These are phyloP conservation scores for Mucor saturninus DNA, from an alignment of 371 early-diverging fungal genomes.

Conservation along the genomic window DNA sequence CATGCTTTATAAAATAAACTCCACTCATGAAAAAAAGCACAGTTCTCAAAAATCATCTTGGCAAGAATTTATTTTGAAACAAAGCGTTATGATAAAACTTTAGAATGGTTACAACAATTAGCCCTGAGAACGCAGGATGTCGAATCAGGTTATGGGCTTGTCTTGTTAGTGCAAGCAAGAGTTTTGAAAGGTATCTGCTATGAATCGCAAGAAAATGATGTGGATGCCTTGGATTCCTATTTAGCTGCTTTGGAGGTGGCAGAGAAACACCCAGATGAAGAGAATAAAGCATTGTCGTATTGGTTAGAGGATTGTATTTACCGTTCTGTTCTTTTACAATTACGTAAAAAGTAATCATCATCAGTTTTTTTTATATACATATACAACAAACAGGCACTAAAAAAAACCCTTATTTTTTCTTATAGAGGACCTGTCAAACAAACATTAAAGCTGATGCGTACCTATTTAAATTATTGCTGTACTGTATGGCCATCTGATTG, in stretches of 20 bases:
- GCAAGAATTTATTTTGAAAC: slow-evolving; percentile 47
- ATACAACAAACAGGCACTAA: background rate
- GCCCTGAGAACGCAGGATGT: slow-evolving; percentile 42
- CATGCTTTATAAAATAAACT: too few relatives aligned
- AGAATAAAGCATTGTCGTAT: slow-evolving; percentile 55
- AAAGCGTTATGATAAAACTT: slow-evolving; percentile 38
- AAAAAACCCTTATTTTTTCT: background rate
- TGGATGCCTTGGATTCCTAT: slow-evolving; percentile 59
- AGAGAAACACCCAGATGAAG: slow-evolving; percentile 49
- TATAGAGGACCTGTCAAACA: slow-evolving; percentile 27
- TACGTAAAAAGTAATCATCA: slow-evolving; percentile 54
- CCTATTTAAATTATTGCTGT: slow-evolving; percentile 30
- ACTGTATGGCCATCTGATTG: slow-evolving; percentile 51
- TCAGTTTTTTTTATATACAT: background rate
- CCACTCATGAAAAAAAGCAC: background rate
- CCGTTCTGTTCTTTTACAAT: slow-evolving; percentile 58
- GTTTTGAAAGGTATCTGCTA: slow-evolving; percentile 60
- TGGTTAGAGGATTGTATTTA: slow-evolving; percentile 78
- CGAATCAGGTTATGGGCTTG: slow-evolving; percentile 59
- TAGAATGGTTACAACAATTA: slow-evolving; percentile 37
- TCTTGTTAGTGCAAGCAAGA: slow-evolving; percentile 54
- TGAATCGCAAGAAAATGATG: slow-evolving; percentile 55
- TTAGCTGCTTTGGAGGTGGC: slow-evolving; percentile 54
- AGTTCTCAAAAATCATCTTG: slow-evolving; percentile 45
- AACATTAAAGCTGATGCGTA: slow-evolving; percentile 38